Percentiles rank a stretch among this genome's conserved stretches.
Evolutionary conservation across 1,139 yeast species (phyloP).

Genomic region (Kluyveromyces marxianus): DNA sequence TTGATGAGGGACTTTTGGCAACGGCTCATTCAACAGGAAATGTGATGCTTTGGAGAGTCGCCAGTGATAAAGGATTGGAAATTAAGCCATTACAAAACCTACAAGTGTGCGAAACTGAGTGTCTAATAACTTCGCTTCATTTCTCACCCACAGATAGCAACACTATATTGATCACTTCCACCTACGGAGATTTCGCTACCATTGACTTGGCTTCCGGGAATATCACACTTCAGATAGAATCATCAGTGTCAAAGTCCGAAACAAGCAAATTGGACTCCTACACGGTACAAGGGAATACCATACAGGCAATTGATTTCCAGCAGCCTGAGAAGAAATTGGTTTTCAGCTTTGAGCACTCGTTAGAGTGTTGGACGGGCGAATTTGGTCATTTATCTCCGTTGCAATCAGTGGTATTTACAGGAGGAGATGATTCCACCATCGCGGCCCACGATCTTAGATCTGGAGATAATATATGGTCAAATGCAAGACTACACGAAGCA

Average conservation of each 20-base stretch:
- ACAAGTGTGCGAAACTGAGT: conserved; percentile 41
- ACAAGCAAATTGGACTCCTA: conserved; percentile 3
- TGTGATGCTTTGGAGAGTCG: conserved; percentile 54
- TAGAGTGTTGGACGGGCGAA: conserved; percentile 88
- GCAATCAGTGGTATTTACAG: conserved; percentile 61
- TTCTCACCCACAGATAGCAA: conserved; percentile 41
- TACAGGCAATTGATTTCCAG: conserved; percentile 7
- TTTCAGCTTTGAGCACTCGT: conserved; percentile 38
- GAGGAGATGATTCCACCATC: conserved; percentile 81
- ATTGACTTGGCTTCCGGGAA: conserved; percentile 15
- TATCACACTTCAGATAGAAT: background rate
- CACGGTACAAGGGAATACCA: conserved; percentile 19
- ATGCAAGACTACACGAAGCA: conserved; percentile 64
- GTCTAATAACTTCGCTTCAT: conserved; percentile 59
- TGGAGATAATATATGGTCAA: conserved; percentile 46
- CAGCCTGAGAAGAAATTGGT: conserved; percentile 12
- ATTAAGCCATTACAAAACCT: conserved; percentile 23
- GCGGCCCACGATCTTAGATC: conserved; percentile 68
- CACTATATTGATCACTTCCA: conserved; percentile 44
- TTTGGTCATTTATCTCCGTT: conserved; percentile 55
- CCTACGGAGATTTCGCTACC: conserved; percentile 45
- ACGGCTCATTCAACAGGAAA: conserved; percentile 81
- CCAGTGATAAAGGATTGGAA: conserved; percentile 10
- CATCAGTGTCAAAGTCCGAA: background rate
- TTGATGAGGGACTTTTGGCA: conserved; percentile 40